A percentile compares a stretch with the other conserved stretches of the same genome.
Evolutionary conservation across 2,329 filamentous ascomycete species (phyloP).

Genomic region (Aspergillus transmontanensis): DNA sequence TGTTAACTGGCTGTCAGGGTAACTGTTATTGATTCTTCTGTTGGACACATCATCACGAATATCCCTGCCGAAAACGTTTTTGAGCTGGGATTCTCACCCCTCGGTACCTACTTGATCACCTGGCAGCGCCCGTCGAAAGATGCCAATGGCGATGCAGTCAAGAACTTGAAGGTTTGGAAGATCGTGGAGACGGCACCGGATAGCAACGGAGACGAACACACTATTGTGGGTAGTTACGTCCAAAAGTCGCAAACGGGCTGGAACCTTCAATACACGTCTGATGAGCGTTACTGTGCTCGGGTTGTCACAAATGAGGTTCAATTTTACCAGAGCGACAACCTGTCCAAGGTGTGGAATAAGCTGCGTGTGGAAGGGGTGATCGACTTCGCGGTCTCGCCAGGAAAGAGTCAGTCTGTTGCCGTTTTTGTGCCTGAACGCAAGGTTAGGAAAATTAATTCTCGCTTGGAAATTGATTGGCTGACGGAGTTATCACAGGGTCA

Average conservation of each 20-base stretch:
- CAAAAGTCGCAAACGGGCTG: conserved; percentile 94
- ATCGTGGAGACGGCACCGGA: conserved; percentile 69
- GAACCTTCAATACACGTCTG: conserved; percentile 95
- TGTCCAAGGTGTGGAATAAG: conserved; percentile 91
- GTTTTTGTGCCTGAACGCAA: conserved; percentile 96
- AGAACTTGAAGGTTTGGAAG: conserved; percentile 97
- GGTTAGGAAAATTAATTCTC: conserved; percentile 53
- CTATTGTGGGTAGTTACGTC: conserved; percentile 82
- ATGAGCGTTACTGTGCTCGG: conserved; percentile 91
- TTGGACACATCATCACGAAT: conserved; percentile 71
- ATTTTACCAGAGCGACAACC: conserved; percentile 87
- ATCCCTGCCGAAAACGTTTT: conserved; percentile 83
- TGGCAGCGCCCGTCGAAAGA: conserved; percentile 95
- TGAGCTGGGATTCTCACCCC: conserved; percentile 91
- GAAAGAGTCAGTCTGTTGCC: conserved; percentile 86
- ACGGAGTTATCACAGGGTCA: conserved; percentile 65
- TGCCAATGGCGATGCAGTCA: conserved; percentile 86
- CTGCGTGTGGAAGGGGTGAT: conserved; percentile 86
- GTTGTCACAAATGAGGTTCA: conserved; percentile 96
- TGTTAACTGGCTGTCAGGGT: conserved; percentile 57
- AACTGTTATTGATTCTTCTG: conserved; percentile 78
- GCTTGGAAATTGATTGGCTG: neutral
- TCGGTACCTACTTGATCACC: conserved; percentile 90
- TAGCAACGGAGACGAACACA: conserved; percentile 58
- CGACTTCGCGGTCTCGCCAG: conserved; percentile 87